phyloP scores from a whole-genome alignment of 2,329 filamentous ascomycete genomes.

The Ophiostoma ips region DNA sequence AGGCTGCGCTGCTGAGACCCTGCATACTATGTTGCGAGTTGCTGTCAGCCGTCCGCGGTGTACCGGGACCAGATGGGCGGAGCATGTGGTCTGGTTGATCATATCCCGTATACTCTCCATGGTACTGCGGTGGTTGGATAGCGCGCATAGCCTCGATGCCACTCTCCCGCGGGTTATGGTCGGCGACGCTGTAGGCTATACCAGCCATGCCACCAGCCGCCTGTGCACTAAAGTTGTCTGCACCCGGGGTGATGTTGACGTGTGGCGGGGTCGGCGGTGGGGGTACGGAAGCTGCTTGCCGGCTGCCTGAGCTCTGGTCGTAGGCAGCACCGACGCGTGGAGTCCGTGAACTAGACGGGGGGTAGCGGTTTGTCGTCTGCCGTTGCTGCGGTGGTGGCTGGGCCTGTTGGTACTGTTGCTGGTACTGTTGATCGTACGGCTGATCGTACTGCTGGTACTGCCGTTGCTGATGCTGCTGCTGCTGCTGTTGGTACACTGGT shows the following conservation, averaged over 20 bases:
- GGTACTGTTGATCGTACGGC: neutral
- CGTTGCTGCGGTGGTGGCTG: constrained; percentile 8
- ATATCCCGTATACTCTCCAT: constrained; percentile 9
- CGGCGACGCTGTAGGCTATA: constrained; percentile 52
- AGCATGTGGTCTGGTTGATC: constrained; percentile 8
- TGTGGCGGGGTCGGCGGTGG: constrained; percentile 17
- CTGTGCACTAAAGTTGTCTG: constrained; percentile 51
- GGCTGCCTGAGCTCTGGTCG: constrained; percentile 25
- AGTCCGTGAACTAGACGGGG: constrained; percentile 11
- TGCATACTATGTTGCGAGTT: constrained; percentile 31
- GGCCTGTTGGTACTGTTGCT: neutral
- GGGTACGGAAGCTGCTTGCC: constrained; percentile 12
- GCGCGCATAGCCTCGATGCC: constrained; percentile 46
- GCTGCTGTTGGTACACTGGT: constrained; percentile 1
- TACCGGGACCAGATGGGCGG: constrained; percentile 5
- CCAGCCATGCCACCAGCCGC: constrained; percentile 54
- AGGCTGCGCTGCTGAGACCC: constrained; percentile 23
- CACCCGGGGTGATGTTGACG: constrained; percentile 41
- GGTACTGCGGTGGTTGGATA: constrained; percentile 15
- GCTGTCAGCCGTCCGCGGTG: constrained; percentile 19
- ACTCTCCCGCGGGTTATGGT: constrained; percentile 49
- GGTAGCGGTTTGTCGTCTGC: constrained; percentile 14
- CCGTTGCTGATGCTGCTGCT: neutral
- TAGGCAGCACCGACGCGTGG: constrained; percentile 9
- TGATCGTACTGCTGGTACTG: constrained; percentile 4